Evolutionary conservation across 305 asterid species (phyloP).

Genomic region (Lippia alba): DNA sequence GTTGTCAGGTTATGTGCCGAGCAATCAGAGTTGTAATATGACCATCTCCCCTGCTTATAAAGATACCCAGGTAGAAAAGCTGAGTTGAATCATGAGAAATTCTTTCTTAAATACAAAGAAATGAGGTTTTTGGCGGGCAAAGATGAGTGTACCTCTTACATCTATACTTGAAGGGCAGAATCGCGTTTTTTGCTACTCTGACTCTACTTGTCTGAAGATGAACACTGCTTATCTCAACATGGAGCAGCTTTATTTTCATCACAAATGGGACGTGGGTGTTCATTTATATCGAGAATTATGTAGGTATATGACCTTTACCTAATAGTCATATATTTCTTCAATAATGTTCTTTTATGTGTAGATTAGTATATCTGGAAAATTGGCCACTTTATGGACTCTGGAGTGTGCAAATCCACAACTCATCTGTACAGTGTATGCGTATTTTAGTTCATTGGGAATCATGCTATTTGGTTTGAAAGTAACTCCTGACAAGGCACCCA

Average conservation of each 20-base stretch:
- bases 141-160: slow-evolving; percentile 25
- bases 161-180: not conserved
- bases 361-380: slow-evolving; percentile 10
- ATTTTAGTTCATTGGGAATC: no score
- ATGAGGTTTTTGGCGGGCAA: slow-evolving; percentile 1
- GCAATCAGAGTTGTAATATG: slow-evolving; percentile 33
- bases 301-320: not conserved
- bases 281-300: not conserved
- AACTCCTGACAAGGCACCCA: no score
- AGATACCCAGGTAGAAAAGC: slow-evolving; percentile 9
- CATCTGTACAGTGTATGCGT: not conserved
- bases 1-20: slow-evolving; percentile 47
- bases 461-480: no score
- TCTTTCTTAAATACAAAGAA: slow-evolving; percentile 6
- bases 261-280: slow-evolving; percentile 7
- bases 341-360: not conserved
- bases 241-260: slow-evolving; percentile 10
- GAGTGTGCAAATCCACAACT: not conserved
- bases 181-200: not conserved
- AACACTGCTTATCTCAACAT: not conserved
- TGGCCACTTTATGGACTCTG: slow-evolving; percentile 23
- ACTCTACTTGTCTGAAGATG: slow-evolving; percentile 19
- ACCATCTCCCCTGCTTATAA: slow-evolving; percentile 22
- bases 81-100: not conserved
- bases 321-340: not conserved